Evolutionary conservation across 345 rosid genomes (phyloP).

Genomic region (Lepidium aucheri): DNA sequence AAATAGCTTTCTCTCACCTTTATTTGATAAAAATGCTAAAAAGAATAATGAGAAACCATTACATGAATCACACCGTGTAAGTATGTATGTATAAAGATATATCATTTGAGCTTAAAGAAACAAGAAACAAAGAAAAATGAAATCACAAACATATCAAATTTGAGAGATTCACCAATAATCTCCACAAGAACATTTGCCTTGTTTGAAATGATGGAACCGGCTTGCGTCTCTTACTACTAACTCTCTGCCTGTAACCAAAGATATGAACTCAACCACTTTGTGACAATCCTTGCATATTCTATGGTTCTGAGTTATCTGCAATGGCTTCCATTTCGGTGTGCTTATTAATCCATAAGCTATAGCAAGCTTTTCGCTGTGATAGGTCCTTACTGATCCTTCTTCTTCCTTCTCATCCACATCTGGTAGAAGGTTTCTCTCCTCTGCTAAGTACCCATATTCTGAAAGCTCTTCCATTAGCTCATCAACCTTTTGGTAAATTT

Average conservation of each 20-base stretch:
- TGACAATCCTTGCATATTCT: conserved; percentile 77
- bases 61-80: background rate
- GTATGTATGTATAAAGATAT: background rate
- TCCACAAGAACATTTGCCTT: conserved; percentile 80
- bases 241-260: conserved; percentile 44
- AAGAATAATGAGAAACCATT: background rate
- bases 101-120: background rate
- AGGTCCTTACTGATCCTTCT: conserved; percentile 10
- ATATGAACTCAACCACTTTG: conserved; percentile 54
- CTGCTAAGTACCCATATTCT: conserved; percentile 39
- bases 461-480: conserved; percentile 51
- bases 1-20: background rate
- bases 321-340: conserved; percentile 39
- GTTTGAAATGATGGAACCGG: conserved; percentile 72
- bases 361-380: conserved; percentile 83
- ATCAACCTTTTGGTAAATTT: conserved; percentile 59
- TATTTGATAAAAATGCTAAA: conserved; percentile 10
- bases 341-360: conserved; percentile 69
- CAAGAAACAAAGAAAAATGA: background rate
- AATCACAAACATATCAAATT: background rate
- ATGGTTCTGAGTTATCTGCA: conserved; percentile 82
- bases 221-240: conserved; percentile 72
- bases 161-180: conserved; percentile 68
- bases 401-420: conserved; percentile 69
- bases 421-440: conserved; percentile 46